These are phyloP conservation scores for Cutaneotrichosporon spelunceum DNA, from an alignment of 1,284 basidiomycete genomes.

Conservation along the genomic window DNA sequence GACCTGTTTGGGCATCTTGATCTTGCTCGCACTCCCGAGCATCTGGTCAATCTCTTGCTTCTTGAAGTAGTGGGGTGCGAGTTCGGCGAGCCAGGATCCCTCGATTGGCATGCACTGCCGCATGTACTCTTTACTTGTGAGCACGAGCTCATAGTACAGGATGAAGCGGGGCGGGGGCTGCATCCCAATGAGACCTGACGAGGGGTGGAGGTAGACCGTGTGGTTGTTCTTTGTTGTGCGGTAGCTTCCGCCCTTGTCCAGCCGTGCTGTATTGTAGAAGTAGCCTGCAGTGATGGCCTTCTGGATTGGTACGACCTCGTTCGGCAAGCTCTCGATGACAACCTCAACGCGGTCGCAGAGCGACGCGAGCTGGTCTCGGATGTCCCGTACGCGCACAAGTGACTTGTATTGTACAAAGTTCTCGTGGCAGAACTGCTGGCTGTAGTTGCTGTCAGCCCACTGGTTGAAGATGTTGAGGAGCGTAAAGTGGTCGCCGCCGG, in stretches of 20 bases:
- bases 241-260: constrained; percentile 90
- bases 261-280: constrained; percentile 88
- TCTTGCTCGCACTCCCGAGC: constrained; percentile 64
- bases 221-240: constrained; percentile 91
- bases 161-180: constrained; percentile 89
- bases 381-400: constrained; percentile 87
- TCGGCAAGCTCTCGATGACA: constrained; percentile 78
- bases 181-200: constrained; percentile 88
- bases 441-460: constrained; percentile 96
- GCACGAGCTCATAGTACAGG: constrained; percentile 80
- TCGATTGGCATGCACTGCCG: constrained; percentile 98
- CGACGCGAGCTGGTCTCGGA: constrained; percentile 86
- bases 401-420: constrained; percentile 98
- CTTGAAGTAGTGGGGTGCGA: constrained; percentile 93
- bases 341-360: constrained; percentile 97
- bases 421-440: constrained; percentile 87
- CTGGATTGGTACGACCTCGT: constrained; percentile 89
- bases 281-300: constrained; percentile 93
- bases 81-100: constrained; percentile 86
- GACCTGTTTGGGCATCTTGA: constrained; percentile 76
- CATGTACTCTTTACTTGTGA: constrained; percentile 59
- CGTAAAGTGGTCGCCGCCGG: constrained; percentile 98
- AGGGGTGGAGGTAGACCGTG: constrained; percentile 94
- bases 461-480: constrained; percentile 96
- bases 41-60: constrained; percentile 79